phyloP scores from a whole-genome alignment of 225 moss, liverwort and hornwort genomes.

The Asterella californica region DNA sequence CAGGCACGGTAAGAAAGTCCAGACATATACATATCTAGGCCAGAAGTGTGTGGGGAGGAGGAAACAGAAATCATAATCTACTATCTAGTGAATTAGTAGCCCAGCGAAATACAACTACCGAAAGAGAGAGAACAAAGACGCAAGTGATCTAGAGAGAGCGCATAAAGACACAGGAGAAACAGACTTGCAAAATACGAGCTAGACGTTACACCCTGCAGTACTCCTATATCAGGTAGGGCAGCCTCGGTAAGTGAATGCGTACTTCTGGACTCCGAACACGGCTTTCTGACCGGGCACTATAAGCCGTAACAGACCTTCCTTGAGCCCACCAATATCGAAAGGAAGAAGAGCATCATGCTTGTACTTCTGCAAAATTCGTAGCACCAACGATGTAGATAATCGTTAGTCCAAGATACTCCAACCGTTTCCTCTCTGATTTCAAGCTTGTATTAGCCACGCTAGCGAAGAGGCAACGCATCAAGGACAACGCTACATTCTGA shows the following conservation, averaged over 20 bases:
- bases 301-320: slow-evolving; percentile 52
- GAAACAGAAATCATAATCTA: not conserved
- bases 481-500: not conserved
- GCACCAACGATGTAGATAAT: not conserved
- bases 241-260: slow-evolving; percentile 23
- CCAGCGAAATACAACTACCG: not conserved
- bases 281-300: slow-evolving; percentile 65
- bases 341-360: slow-evolving; percentile 70
- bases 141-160: no score
- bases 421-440: not conserved
- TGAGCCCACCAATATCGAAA: slow-evolving; percentile 53
- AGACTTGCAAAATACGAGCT: not conserved
- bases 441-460: not conserved
- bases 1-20: not conserved
- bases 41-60: not conserved
- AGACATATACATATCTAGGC: not conserved
- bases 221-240: not conserved
- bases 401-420: not conserved
- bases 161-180: not conserved
- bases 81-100: not conserved
- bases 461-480: not conserved
- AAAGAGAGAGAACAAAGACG: not conserved
- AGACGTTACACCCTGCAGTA: not conserved
- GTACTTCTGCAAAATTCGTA: slow-evolving; percentile 44
- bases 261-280: slow-evolving; percentile 56